Evolutionary conservation across 1,284 basidiomycete genomes (phyloP).

Genomic region (Exobasidium cylindrosporum): DNA sequence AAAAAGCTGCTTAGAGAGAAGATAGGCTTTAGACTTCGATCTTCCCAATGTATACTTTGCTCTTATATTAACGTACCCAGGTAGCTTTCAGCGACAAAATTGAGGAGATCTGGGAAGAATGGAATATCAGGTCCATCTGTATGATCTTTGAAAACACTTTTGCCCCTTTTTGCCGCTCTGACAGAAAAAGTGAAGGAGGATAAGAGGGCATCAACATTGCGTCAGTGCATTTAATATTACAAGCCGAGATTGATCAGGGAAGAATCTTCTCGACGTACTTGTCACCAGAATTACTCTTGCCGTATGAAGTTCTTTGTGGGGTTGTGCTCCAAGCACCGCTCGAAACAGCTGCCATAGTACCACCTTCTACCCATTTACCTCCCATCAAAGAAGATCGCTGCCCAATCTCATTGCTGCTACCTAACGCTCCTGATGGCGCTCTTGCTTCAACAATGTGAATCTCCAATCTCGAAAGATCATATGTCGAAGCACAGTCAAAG

Average conservation of each 20-base stretch:
- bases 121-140: not conserved
- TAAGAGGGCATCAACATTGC: not conserved
- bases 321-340: constrained; percentile 40
- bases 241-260: constrained; percentile 6
- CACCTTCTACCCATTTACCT: constrained; percentile 37
- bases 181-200: not conserved
- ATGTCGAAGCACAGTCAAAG: constrained; percentile 42
- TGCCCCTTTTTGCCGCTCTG: not conserved
- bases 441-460: constrained; percentile 38
- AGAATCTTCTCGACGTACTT: constrained; percentile 15
- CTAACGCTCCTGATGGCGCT: not conserved
- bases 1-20: constrained; percentile 63
- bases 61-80: constrained; percentile 31
- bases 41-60: not conserved
- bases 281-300: not conserved
- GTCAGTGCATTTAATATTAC: not conserved
- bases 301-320: not conserved
- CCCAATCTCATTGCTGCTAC: not conserved
- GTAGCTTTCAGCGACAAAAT: constrained; percentile 31
- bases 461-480: constrained; percentile 39
- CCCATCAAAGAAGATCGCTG: constrained; percentile 12
- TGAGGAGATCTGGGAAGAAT: constrained; percentile 16
- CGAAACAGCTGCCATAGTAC: constrained; percentile 28
- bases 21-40: too few species aligned
- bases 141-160: constrained; percentile 1